These are phyloP conservation scores for Colletotrichum musae DNA, from an alignment of 2,329 filamentous ascomycete species.

Conservation along the genomic window DNA sequence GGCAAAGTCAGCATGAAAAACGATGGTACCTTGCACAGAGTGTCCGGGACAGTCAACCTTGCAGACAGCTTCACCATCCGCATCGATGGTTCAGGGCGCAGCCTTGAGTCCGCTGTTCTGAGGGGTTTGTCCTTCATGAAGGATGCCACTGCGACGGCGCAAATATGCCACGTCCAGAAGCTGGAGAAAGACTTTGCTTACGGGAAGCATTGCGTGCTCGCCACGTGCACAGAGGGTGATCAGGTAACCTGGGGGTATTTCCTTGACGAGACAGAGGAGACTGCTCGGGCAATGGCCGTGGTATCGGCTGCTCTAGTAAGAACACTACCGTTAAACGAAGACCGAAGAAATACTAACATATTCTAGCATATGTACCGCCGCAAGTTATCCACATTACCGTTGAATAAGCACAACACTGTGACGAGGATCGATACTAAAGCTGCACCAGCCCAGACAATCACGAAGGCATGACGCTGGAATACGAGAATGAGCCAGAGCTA, in stretches of 20 bases:
- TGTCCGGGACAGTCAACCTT: constrained; percentile 4
- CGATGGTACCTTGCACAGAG: constrained; percentile 9
- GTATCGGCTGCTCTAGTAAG: constrained; percentile 22
- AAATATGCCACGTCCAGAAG: constrained; percentile 9
- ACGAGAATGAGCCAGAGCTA: neutral
- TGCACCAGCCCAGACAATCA: neutral
- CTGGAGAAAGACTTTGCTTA: neutral
- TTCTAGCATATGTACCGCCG: constrained; percentile 13
- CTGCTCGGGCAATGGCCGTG: constrained; percentile 14
- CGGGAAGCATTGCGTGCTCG: constrained; percentile 10
- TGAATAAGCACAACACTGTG: neutral
- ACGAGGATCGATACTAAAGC: constrained; percentile 11
- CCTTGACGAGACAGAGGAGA: neutral
- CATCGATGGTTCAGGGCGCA: constrained; percentile 12
- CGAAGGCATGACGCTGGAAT: neutral
- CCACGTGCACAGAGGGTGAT: constrained; percentile 4
- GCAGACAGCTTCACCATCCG: constrained; percentile 7
- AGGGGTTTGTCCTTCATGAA: constrained; percentile 28
- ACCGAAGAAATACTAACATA: neutral
- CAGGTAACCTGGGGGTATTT: constrained; percentile 19
- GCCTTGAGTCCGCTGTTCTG: constrained; percentile 10
- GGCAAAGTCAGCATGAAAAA: neutral
- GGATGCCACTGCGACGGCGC: neutral
- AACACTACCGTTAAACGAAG: neutral
- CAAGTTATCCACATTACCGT: neutral